These are phyloP conservation scores for Phyllosticta paracitricarpa DNA, from an alignment of 2,329 filamentous ascomycete species.

Conservation along the genomic window DNA sequence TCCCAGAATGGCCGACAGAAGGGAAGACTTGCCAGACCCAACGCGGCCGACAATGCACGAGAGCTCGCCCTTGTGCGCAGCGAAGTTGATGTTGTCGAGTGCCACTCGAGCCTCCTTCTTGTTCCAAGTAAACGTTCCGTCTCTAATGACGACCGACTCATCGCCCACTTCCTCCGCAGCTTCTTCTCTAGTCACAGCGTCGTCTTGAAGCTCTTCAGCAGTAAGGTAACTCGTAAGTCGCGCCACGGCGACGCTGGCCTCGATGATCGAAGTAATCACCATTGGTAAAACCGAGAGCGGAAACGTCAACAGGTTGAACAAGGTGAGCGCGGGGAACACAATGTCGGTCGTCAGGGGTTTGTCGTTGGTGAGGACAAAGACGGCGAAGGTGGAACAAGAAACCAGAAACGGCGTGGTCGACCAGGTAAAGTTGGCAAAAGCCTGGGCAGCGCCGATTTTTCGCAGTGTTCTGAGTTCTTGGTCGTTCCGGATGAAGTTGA, in stretches of 20 bases:
- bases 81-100: conserved; percentile 77
- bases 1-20: conserved; percentile 79
- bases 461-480: conserved; percentile 89
- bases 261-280: conserved; percentile 94
- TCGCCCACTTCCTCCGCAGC: conserved; percentile 69
- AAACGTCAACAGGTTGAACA: conserved; percentile 95
- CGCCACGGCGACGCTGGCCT: conserved; percentile 83
- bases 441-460: conserved; percentile 90
- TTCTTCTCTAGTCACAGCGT: conserved; percentile 64
- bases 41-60: conserved; percentile 90
- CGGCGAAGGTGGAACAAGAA: conserved; percentile 89
- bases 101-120: conserved; percentile 59
- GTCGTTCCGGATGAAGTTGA: conserved; percentile 93
- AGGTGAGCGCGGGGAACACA: conserved; percentile 82
- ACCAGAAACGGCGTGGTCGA: conserved; percentile 95
- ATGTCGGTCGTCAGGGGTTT: conserved; percentile 83
- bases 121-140: conserved; percentile 93
- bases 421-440: conserved; percentile 96
- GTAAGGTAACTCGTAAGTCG: conserved; percentile 76
- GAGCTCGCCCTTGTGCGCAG: conserved; percentile 83
- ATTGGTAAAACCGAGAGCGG: conserved; percentile 89
- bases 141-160: conserved; percentile 71
- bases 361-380: conserved; percentile 80
- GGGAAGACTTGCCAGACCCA: conserved; percentile 88
- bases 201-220: conserved; percentile 79